These are phyloP conservation scores for Lentinula sp. DNA, from an alignment of 768 basidiomycete genomes.

Conservation along the genomic window DNA sequence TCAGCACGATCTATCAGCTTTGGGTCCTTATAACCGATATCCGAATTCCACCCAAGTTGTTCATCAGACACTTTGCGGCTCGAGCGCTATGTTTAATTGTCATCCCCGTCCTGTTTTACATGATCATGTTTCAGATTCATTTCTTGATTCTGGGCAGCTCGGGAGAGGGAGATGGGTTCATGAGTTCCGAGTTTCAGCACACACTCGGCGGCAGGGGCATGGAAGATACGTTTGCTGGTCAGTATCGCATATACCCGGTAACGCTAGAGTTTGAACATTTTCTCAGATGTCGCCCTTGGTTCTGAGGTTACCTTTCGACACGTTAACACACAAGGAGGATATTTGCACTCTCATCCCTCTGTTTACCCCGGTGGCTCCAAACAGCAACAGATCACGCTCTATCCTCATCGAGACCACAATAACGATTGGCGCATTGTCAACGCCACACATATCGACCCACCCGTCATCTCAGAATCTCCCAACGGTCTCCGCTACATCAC, in stretches of 20 bases:
- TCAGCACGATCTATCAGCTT: conserved; percentile 78
- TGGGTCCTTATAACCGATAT: conserved; percentile 89
- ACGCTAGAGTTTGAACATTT: background rate
- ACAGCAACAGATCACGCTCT: conserved; percentile 99
- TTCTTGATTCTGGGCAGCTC: conserved; percentile 84
- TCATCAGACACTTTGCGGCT: conserved; percentile 81
- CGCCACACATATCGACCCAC: conserved; percentile 38
- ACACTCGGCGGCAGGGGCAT: conserved; percentile 85
- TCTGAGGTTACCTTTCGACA: conserved; percentile 83
- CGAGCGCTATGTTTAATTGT: conserved; percentile 86
- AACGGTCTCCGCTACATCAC: conserved; percentile 49
- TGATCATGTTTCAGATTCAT: conserved; percentile 95
- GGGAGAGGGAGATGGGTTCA: conserved; percentile 97
- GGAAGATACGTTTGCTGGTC: conserved; percentile 78
- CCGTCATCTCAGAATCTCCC: conserved; percentile 22
- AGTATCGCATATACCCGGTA: conserved; percentile 15
- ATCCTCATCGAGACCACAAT: conserved; percentile 97
- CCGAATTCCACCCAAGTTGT: conserved; percentile 68
- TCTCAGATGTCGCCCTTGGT: conserved; percentile 75
- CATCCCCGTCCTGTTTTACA: conserved; percentile 85
- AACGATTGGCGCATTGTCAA: conserved; percentile 89
- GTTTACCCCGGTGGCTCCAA: conserved; percentile 86
- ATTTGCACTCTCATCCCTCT: conserved; percentile 91
- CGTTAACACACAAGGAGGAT: conserved; percentile 97
- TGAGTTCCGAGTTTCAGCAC: conserved; percentile 99